Percentiles rank a stretch among this genome's conserved stretches.
phyloP scores from a whole-genome alignment of 2,329 filamentous ascomycete genomes.

The Aspergillus floridensis region DNA sequence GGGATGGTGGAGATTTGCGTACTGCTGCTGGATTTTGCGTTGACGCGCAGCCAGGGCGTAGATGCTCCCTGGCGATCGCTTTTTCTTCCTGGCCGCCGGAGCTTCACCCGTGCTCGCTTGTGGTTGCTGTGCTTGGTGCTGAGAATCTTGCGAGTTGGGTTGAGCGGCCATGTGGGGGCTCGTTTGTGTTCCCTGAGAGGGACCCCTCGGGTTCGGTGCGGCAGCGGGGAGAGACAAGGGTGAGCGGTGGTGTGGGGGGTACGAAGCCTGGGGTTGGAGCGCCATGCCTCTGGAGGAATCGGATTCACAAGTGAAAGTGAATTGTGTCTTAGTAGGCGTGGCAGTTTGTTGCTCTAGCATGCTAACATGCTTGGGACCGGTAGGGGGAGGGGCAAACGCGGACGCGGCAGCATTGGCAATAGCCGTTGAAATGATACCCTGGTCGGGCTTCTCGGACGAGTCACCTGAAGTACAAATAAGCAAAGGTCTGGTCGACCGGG shows the following conservation, averaged over 20 bases:
- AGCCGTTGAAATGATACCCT: slow-evolving; percentile 87
- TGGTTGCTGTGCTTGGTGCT: background rate
- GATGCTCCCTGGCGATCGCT: slow-evolving; percentile 66
- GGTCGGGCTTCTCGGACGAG: slow-evolving; percentile 45
- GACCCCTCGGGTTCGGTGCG: slow-evolving; percentile 37
- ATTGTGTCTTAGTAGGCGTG: slow-evolving; percentile 75
- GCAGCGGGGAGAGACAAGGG: slow-evolving; percentile 32
- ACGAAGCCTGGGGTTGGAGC: slow-evolving; percentile 62
- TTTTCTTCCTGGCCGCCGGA: slow-evolving; percentile 60
- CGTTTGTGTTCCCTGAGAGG: slow-evolving; percentile 56
- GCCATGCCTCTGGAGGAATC: slow-evolving; percentile 77
- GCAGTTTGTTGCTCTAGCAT: slow-evolving; percentile 68
- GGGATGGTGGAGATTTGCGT: slow-evolving; percentile 72
- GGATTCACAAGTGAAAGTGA: slow-evolving; percentile 94
- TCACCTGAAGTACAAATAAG: slow-evolving; percentile 30
- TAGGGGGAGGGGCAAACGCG: slow-evolving; percentile 58
- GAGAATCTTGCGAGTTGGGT: slow-evolving; percentile 27
- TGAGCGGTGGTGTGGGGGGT: slow-evolving; percentile 39
- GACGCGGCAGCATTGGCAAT: slow-evolving; percentile 83
- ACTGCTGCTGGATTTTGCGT: slow-evolving; percentile 73
- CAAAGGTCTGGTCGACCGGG: background rate
- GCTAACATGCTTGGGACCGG: slow-evolving; percentile 75
- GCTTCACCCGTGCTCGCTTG: slow-evolving; percentile 44
- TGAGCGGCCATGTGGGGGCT: slow-evolving; percentile 49
- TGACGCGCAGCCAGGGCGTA: slow-evolving; percentile 73